Conservation (phyloP, 139 green algal species). For the Yamagishiella unicocca region DNA sequence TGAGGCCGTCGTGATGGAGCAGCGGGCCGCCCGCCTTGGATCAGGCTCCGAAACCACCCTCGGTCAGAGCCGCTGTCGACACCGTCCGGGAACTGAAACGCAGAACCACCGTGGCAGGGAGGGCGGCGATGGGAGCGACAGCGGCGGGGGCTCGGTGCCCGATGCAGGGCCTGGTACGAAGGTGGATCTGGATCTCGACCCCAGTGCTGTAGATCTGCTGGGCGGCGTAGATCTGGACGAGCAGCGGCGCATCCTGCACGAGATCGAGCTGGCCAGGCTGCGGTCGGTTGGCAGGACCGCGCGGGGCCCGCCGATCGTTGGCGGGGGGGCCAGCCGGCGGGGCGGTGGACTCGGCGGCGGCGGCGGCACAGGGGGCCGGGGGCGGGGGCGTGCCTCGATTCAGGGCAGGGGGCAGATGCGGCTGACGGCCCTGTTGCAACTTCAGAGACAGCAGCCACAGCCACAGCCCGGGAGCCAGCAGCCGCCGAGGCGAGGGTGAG, state of each 20-base stretch:
- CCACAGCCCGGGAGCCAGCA: too few relatives aligned
- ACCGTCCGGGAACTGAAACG: too few relatives aligned
- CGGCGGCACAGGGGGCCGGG: background rate
- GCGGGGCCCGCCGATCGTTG: background rate
- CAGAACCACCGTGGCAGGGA: too few relatives aligned
- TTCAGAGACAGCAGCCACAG: too few relatives aligned
- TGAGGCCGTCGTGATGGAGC: too few relatives aligned
- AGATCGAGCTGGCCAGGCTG: constrained; percentile 49
- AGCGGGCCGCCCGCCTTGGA: too few relatives aligned
- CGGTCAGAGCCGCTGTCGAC: too few relatives aligned
- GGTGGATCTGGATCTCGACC: background rate
- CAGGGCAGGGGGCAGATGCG: constrained; percentile 14
- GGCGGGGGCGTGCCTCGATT: background rate
- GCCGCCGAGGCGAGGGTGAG: too few relatives aligned
- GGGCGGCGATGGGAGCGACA: too few relatives aligned
- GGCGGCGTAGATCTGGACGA: constrained; percentile 43
- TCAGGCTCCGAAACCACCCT: too few relatives aligned
- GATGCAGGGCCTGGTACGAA: too few relatives aligned
- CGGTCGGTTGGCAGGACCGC: background rate
- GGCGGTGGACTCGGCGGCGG: background rate
- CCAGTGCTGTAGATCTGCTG: background rate
- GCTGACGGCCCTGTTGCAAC: constrained; percentile 1
- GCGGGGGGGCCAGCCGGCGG: background rate
- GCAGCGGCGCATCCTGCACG: constrained; percentile 55
- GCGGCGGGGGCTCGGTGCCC: background rate